phyloP scores from a whole-genome alignment of 2,329 filamentous ascomycete species.

The Diplocarpon rosae region DNA sequence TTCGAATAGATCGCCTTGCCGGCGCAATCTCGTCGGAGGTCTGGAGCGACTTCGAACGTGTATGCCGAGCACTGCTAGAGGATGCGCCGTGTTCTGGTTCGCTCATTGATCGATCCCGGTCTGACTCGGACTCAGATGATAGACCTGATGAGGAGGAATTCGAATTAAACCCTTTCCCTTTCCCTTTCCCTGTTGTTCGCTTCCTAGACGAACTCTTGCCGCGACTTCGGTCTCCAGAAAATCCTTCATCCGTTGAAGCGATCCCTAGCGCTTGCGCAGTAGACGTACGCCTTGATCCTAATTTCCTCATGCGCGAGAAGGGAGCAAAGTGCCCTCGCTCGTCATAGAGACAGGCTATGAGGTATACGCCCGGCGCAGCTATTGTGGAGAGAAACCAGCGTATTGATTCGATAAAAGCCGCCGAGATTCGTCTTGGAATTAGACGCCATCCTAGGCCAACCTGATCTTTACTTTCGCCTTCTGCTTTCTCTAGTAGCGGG shows the following conservation, averaged over 20 bases:
- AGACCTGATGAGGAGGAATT: slow-evolving; percentile 49
- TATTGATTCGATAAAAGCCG: slow-evolving; percentile 63
- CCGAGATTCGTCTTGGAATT: slow-evolving; percentile 59
- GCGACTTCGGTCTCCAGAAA: slow-evolving; percentile 7
- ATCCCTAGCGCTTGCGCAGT: slow-evolving; percentile 27
- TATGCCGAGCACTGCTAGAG: slow-evolving; percentile 34
- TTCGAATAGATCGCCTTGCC: slow-evolving; percentile 71
- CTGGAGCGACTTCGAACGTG: slow-evolving; percentile 51
- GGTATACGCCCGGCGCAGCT: slow-evolving; percentile 68
- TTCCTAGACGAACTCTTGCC: slow-evolving; percentile 12
- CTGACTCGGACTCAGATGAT: slow-evolving; percentile 54
- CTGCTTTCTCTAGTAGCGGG: slow-evolving; percentile 44
- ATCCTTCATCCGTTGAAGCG: slow-evolving; percentile 16
- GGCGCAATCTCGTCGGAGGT: slow-evolving; percentile 54
- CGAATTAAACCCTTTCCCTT: slow-evolving; percentile 13
- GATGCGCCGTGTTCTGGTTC: slow-evolving; percentile 15
- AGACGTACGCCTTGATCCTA: slow-evolving; percentile 30
- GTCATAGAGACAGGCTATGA: slow-evolving; percentile 75
- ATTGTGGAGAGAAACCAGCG: slow-evolving; percentile 70
- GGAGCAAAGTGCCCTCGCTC: slow-evolving; percentile 69
- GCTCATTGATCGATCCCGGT: slow-evolving; percentile 30
- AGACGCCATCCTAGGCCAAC: slow-evolving; percentile 37
- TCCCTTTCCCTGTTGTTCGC: slow-evolving; percentile 12
- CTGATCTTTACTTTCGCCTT: slow-evolving; percentile 27
- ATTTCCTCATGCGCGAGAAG: slow-evolving; percentile 58